Evolutionary conservation across 768 basidiomycete genomes (phyloP).

Genomic region (Russula foetens): DNA sequence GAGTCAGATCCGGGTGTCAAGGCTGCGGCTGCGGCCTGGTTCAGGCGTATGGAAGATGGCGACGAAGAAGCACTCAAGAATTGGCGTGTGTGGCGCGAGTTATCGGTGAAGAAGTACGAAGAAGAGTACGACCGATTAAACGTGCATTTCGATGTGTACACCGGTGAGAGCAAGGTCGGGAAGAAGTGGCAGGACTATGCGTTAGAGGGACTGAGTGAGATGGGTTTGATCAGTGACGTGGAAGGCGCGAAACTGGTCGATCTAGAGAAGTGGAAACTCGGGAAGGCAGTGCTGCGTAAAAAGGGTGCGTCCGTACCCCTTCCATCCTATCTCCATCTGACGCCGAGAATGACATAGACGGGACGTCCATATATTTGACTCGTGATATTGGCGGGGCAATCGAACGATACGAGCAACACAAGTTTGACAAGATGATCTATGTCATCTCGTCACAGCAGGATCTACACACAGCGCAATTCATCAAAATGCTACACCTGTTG

Average conservation of each 20-base stretch:
- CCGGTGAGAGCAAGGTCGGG: conserved; percentile 79
- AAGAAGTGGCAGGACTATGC: conserved; percentile 68
- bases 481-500: conserved; percentile 90
- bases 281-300: conserved; percentile 85
- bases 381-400: conserved; percentile 93
- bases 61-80: conserved; percentile 76
- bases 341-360: conserved; percentile 43
- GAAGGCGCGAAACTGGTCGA: conserved; percentile 85
- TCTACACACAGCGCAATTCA: conserved; percentile 83
- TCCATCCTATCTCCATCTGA: neutral
- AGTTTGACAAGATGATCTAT: conserved; percentile 90
- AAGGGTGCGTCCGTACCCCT: conserved; percentile 40
- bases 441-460: conserved; percentile 86
- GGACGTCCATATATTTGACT: conserved; percentile 89
- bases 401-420: conserved; percentile 87
- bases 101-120: conserved; percentile 84
- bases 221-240: conserved; percentile 66
- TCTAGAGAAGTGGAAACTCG: conserved; percentile 83
- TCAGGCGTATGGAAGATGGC: conserved; percentile 93
- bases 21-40: conserved; percentile 72
- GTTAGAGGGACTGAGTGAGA: conserved; percentile 55
- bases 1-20: conserved; percentile 65
- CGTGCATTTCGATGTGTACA: conserved; percentile 86
- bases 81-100: conserved; percentile 89
- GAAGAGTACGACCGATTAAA: conserved; percentile 86